Percentiles rank a stretch among this genome's conserved stretches.
These are phyloP conservation scores for Suillus plorans DNA, from an alignment of 768 basidiomycete species.

Conservation along the genomic window DNA sequence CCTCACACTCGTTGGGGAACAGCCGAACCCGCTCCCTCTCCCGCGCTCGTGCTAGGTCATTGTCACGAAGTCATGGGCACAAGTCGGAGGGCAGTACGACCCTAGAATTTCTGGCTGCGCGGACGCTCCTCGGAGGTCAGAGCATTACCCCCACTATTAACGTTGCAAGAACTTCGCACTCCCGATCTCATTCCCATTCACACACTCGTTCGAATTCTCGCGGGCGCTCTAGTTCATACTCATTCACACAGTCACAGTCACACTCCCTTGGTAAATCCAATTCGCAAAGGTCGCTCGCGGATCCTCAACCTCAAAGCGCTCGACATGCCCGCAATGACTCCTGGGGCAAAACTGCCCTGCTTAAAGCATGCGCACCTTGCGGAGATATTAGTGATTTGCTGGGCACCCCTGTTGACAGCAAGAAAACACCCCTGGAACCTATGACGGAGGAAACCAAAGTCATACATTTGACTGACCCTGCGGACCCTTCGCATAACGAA, in stretches of 20 bases:
- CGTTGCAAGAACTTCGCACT: constrained; percentile 21
- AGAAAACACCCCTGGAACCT: constrained; percentile 13
- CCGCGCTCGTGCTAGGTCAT: constrained; percentile 30
- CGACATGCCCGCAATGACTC: constrained; percentile 39
- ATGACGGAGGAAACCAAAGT: constrained; percentile 25
- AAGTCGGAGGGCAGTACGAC: constrained; percentile 23
- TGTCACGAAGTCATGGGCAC: constrained; percentile 21
- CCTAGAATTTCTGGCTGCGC: constrained; percentile 64
- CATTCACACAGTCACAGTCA: constrained; percentile 34
- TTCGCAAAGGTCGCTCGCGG: constrained; percentile 32
- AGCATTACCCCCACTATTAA: constrained; percentile 44
- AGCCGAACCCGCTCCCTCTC: constrained; percentile 61
- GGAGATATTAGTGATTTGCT: constrained; percentile 25
- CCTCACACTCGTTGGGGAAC: constrained; percentile 63
- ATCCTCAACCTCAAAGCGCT: constrained; percentile 12
- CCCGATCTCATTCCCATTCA: constrained; percentile 30
- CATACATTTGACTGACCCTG: constrained; percentile 7
- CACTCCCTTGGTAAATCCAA: constrained; percentile 36
- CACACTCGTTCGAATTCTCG: constrained; percentile 18
- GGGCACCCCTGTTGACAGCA: constrained; percentile 23
- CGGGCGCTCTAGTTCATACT: constrained; percentile 22
- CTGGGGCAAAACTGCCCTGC: constrained; percentile 37
- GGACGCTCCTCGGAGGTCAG: constrained; percentile 68
- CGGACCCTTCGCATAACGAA: neutral
- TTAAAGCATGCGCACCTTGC: constrained; percentile 34